A percentile compares a stretch with the other conserved stretches of the same genome.
Conservation (phyloP, 2,329 filamentous ascomycete species). For the Tolypocladium album region DNA sequence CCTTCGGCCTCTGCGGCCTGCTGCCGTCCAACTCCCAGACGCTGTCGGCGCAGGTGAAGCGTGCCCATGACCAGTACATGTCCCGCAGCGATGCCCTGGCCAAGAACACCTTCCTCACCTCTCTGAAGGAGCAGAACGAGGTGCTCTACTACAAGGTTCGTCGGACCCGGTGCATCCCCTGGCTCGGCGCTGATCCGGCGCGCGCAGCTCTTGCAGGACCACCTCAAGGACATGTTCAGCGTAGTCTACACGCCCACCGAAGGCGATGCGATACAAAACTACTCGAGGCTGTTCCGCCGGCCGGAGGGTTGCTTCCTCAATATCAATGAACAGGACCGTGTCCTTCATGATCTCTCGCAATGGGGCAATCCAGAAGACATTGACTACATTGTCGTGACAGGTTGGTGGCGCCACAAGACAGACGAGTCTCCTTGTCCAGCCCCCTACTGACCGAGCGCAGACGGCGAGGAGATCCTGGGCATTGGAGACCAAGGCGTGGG, state of each 20-base stretch:
- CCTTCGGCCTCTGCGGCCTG: constrained; percentile 62
- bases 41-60: constrained; percentile 62
- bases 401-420: constrained; percentile 29
- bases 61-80: constrained; percentile 73
- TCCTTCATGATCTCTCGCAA: constrained; percentile 55
- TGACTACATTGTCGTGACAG: constrained; percentile 81
- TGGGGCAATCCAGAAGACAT: constrained; percentile 65
- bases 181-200: background rate
- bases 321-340: constrained; percentile 54
- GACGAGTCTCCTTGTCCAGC: background rate
- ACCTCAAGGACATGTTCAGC: constrained; percentile 79
- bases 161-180: background rate
- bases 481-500: constrained; percentile 86
- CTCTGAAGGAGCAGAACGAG: constrained; percentile 75
- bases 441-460: constrained; percentile 16
- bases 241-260: constrained; percentile 90
- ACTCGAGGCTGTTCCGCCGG: constrained; percentile 64
- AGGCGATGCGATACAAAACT: constrained; percentile 79
- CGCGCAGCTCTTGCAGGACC: constrained; percentile 56
- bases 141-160: constrained; percentile 67
- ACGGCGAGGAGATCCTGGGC: constrained; percentile 65
- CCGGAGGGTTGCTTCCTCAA: constrained; percentile 77
- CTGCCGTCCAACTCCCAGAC: constrained; percentile 64
- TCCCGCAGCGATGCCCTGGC: constrained; percentile 52
- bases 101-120: constrained; percentile 83